Evolutionary conservation across 1,284 basidiomycete species (phyloP), one percentile per base, ranked within the genome.

Genomic region (Omphalotus olearius): DNA sequence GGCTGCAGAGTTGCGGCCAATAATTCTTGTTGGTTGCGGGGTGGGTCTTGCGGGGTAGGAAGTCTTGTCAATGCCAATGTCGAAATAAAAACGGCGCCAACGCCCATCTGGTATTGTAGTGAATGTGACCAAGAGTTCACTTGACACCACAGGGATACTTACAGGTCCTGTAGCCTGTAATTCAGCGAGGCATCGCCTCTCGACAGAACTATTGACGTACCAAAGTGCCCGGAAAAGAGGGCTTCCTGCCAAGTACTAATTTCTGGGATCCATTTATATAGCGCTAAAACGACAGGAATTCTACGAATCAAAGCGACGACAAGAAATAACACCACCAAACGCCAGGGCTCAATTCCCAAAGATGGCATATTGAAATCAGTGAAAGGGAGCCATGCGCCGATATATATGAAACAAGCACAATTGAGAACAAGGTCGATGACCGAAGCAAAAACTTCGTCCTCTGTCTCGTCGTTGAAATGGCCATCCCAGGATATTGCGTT

Each of bases 401-500:
- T 91, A 67, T 93, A 95, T 54, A 96, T 80, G 72, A 95, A 96
- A 60, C 86, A 88, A 11, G 79, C 85, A 41, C 87, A 91, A 64
- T 95, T 95, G 62, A 95, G 80, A 38, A 88, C 69, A 41, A 88
- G 75, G 57, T 97, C 93, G 59, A 98, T 86, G 47, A 97, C 90
- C 40, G 90, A 87, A 18, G 91, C 87, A 65, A 98, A 98, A 35
- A 85, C 78, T 54, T 91, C 86, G 59, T 86, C 82, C 66, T 94
- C 90, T 2, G 84, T 93, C 51, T 93, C 87, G 40, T 75, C 73
- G 63, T 91, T 91, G 71, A 96, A 97, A 64, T 93, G 81, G 36
- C 92, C 89, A 63, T 98, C 93, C 95, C 94, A 98, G 1, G 93
- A 92, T 59, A 97, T 88, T 0, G 94, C 92, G 51, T 79, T 85